These are phyloP conservation scores for Cercospora sojina DNA, from an alignment of 2,329 filamentous ascomycete genomes.

Conservation along the genomic window DNA sequence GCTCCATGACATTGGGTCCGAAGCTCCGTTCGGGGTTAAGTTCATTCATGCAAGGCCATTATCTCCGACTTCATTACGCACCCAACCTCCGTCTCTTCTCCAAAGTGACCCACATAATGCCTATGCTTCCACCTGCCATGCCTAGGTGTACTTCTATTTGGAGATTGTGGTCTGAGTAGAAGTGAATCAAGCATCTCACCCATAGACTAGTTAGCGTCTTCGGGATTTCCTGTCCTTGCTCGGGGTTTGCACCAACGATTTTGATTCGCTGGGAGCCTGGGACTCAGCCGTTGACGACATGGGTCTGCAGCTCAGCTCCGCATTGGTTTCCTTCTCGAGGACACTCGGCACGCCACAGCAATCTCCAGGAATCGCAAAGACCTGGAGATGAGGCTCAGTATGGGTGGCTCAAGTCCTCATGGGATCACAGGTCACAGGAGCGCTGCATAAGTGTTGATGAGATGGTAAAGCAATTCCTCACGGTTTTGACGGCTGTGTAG, in stretches of 20 bases:
- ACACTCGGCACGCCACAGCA: neutral
- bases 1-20: neutral
- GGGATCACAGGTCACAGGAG: neutral
- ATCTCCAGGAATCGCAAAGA: neutral
- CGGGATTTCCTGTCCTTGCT: neutral
- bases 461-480: neutral
- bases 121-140: neutral
- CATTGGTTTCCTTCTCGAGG: neutral
- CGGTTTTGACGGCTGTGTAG: neutral
- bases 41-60: neutral
- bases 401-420: neutral
- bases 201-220: neutral
- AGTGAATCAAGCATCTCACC: neutral
- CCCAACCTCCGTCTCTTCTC: neutral
- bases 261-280: neutral
- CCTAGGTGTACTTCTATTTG: neutral
- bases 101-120: neutral
- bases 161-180: neutral
- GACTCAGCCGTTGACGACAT: neutral
- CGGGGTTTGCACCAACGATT: neutral
- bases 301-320: neutral
- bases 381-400: neutral
- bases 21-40: neutral
- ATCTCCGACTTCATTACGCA: neutral
- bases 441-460: neutral